Percentiles rank a stretch among this genome's conserved stretches.
phyloP scores from a whole-genome alignment of 331 rosid species.

The Malus hybrid region DNA sequence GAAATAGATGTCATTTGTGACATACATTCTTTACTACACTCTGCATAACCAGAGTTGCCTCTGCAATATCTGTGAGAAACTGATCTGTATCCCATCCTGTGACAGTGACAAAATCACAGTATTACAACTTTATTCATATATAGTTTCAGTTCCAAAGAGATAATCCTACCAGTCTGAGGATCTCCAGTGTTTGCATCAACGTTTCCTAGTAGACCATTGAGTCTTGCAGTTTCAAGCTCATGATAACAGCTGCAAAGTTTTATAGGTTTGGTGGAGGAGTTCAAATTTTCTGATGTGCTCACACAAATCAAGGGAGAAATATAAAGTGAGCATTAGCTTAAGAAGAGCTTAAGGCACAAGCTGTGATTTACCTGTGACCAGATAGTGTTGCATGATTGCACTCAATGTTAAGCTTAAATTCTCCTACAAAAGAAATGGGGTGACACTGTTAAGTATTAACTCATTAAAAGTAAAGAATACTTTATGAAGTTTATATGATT shows the following conservation, averaged over 20 bases:
- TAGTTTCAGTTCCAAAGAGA: background rate
- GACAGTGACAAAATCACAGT: background rate
- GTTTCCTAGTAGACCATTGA: constrained; percentile 79
- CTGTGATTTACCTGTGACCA: constrained; percentile 73
- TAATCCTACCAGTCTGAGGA: constrained; percentile 69
- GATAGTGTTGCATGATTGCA: constrained; percentile 95
- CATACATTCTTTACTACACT: constrained; percentile 79
- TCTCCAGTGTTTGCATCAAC: constrained; percentile 93
- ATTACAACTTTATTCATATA: constrained; percentile 11
- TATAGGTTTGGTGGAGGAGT: background rate
- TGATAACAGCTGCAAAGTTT: constrained; percentile 67
- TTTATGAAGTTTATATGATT: background rate
- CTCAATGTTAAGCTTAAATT: constrained; percentile 88
- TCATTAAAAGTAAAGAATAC: background rate
- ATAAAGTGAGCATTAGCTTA: constrained; percentile 2
- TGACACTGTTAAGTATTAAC: background rate
- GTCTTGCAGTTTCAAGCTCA: constrained; percentile 94
- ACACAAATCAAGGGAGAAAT: background rate
- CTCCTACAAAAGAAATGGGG: constrained; percentile 43
- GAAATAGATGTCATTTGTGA: background rate
- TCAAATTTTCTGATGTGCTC: background rate
- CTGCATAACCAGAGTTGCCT: constrained; percentile 84
- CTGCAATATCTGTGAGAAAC: constrained; percentile 80
- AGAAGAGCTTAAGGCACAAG: background rate
- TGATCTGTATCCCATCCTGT: constrained; percentile 98